These are phyloP conservation scores for Datisca glomerata DNA, from an alignment of 306 rosid species.

Conservation along the genomic window DNA sequence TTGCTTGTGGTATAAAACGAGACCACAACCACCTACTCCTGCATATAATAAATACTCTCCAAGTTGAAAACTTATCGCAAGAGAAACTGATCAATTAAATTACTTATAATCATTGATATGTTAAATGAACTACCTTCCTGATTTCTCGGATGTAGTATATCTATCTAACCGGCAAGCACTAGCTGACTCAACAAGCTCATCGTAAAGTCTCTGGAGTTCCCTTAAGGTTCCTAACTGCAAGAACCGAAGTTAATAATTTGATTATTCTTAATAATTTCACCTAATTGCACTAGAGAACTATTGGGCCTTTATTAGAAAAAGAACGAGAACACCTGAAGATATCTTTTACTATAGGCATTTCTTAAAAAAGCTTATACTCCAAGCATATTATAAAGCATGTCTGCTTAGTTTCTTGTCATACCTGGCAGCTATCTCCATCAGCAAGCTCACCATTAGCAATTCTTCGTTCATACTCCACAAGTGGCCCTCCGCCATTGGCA, in stretches of 20 bases:
- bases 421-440: slow-evolving; percentile 90
- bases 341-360: too few species aligned
- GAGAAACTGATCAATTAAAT: too few species aligned
- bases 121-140: too few species aligned
- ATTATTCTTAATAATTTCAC: too few species aligned
- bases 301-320: too few species aligned
- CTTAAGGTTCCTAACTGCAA: slow-evolving; percentile 60
- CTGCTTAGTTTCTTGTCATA: too few species aligned
- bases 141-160: slow-evolving; percentile 37
- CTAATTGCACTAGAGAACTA: too few species aligned
- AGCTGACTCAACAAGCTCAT: slow-evolving; percentile 63
- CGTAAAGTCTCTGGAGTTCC: slow-evolving; percentile 90
- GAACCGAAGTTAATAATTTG: background rate
- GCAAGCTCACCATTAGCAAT: slow-evolving; percentile 65
- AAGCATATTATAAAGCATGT: too few species aligned
- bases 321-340: too few species aligned
- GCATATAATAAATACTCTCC: slow-evolving; percentile 15
- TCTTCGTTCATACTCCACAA: slow-evolving; percentile 87
- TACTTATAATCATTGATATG: too few species aligned
- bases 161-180: slow-evolving; percentile 65
- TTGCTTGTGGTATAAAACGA: slow-evolving; percentile 74
- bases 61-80: too few species aligned
- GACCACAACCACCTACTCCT: slow-evolving; percentile 97
- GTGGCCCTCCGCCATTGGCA: slow-evolving; percentile 55
- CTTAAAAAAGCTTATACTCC: too few species aligned